A percentile compares a stretch with the other conserved stretches of the same genome.
These are phyloP conservation scores for Kluyveromyces sp. DNA, from an alignment of 1,139 yeast genomes.

Conservation along the genomic window DNA sequence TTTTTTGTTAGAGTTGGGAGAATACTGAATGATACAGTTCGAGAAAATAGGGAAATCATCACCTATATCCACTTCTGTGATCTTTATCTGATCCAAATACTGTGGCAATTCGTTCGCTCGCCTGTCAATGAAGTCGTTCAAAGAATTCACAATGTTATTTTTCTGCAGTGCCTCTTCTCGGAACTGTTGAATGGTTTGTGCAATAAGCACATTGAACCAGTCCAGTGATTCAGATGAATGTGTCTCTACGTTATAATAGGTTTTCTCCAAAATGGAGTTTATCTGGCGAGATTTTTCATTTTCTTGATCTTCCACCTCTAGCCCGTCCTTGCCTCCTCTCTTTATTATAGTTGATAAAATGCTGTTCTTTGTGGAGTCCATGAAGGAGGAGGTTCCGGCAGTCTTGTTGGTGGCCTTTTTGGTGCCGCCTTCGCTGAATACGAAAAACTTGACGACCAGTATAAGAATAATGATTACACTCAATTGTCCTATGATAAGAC, in stretches of 20 bases:
- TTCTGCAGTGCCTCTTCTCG: slow-evolving; percentile 78
- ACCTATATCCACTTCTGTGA: slow-evolving; percentile 89
- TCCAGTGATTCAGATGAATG: slow-evolving; percentile 89
- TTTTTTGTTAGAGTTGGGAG: slow-evolving; percentile 32
- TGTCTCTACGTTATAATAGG: slow-evolving; percentile 82
- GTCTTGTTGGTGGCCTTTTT: slow-evolving; percentile 32
- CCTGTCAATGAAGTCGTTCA: slow-evolving; percentile 45
- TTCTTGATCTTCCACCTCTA: slow-evolving; percentile 23
- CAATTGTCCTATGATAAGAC: slow-evolving; percentile 74
- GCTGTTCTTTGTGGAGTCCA: slow-evolving; percentile 28
- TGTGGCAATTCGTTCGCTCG: slow-evolving; percentile 52
- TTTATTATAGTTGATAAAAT: slow-evolving; percentile 25
- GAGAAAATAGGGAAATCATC: slow-evolving; percentile 93
- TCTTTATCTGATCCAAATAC: slow-evolving; percentile 66
- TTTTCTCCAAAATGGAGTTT: slow-evolving; percentile 68
- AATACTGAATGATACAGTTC: slow-evolving; percentile 75
- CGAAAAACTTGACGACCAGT: slow-evolving; percentile 76
- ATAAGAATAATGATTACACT: slow-evolving; percentile 72
- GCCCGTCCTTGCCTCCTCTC: slow-evolving; percentile 27
- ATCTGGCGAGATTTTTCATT: slow-evolving; percentile 30
- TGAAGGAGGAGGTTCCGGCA: slow-evolving; percentile 17
- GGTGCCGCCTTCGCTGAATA: slow-evolving; percentile 58
- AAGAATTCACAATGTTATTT: slow-evolving; percentile 75
- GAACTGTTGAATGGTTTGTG: slow-evolving; percentile 81
- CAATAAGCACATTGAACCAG: slow-evolving; percentile 93